Percentiles rank a stretch among this genome's conserved stretches.
phyloP scores from a whole-genome alignment of 257 asterid species.

The Agastache rugosa region DNA sequence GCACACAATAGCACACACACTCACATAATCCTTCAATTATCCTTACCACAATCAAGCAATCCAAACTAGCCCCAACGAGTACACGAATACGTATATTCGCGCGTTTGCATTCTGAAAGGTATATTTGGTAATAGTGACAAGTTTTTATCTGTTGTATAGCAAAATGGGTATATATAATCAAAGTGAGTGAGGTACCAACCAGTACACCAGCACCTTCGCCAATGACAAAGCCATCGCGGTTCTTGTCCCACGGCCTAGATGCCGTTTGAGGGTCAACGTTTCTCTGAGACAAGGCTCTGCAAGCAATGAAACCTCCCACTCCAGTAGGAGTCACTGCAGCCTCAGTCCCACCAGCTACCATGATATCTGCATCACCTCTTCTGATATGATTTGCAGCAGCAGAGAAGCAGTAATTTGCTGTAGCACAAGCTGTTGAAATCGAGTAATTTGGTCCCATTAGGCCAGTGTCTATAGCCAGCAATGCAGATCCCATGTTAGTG shows the following conservation, averaged over 20 bases:
- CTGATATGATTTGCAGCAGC: constrained; percentile 50
- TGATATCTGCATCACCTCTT: constrained; percentile 44
- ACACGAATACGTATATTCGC: no score
- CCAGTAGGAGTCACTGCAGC: constrained; percentile 33
- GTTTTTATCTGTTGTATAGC: no score
- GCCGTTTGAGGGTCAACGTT: constrained; percentile 38
- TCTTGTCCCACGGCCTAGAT: constrained; percentile 67
- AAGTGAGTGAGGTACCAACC: constrained; percentile 44
- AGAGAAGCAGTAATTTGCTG: constrained; percentile 48
- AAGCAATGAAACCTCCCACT: constrained; percentile 45
- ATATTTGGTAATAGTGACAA: no score
- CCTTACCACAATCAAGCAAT: no score
- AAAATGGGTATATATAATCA: no score
- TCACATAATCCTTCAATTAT: no score
- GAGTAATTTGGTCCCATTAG: constrained; percentile 50
- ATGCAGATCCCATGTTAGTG: no score
- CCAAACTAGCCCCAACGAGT: no score
- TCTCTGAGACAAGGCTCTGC: constrained; percentile 45
- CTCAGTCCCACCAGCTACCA: constrained; percentile 45
- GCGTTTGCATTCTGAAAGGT: no score
- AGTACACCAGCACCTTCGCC: constrained; percentile 72
- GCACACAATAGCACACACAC: no score
- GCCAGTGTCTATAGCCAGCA: no score
- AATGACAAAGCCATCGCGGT: constrained; percentile 61
- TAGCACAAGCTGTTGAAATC: constrained; percentile 47